Conservation (phyloP, 768 basidiomycete species). For the Phylloporus sp. region DNA sequence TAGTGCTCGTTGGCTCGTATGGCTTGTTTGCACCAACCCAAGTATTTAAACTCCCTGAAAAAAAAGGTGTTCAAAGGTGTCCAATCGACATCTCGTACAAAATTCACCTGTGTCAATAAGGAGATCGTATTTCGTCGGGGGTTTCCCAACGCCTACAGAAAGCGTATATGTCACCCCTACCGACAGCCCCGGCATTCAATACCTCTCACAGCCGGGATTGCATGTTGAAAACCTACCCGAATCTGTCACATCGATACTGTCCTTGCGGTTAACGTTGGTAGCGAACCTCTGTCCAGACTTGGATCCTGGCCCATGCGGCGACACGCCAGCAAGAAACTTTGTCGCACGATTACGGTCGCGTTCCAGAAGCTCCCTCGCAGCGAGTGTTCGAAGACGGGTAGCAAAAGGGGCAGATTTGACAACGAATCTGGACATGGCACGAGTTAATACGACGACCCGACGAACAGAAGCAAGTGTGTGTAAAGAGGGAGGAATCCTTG, state of each 20-base stretch:
- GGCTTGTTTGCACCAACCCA: conserved; percentile 52
- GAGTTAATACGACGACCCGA: neutral
- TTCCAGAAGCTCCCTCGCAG: conserved; percentile 47
- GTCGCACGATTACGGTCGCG: conserved; percentile 54
- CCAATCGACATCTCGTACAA: neutral
- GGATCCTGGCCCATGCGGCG: conserved; percentile 50
- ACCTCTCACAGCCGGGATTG: neutral
- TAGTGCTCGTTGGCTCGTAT: conserved; percentile 46
- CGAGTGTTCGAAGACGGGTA: conserved; percentile 37
- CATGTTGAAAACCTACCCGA: conserved; percentile 32
- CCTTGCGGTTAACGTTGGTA: neutral
- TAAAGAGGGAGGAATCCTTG: neutral
- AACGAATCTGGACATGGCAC: conserved; percentile 36
- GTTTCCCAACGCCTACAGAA: conserved; percentile 50
- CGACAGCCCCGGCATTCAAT: neutral
- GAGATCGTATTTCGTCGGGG: conserved; percentile 46
- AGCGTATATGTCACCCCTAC: conserved; percentile 50
- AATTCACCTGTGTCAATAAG: conserved; percentile 54
- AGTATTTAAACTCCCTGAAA: conserved; percentile 44
- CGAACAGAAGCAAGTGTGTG: neutral
- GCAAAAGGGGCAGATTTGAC: conserved; percentile 40
- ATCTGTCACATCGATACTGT: conserved; percentile 54
- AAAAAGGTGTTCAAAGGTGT: neutral
- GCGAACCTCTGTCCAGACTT: conserved; percentile 10
- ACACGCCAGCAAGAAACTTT: conserved; percentile 50